Evolutionary conservation across 2,329 filamentous ascomycete species (phyloP), one percentile per base, ranked within the genome.

Genomic region (Nigrospora osmanthi): DNA sequence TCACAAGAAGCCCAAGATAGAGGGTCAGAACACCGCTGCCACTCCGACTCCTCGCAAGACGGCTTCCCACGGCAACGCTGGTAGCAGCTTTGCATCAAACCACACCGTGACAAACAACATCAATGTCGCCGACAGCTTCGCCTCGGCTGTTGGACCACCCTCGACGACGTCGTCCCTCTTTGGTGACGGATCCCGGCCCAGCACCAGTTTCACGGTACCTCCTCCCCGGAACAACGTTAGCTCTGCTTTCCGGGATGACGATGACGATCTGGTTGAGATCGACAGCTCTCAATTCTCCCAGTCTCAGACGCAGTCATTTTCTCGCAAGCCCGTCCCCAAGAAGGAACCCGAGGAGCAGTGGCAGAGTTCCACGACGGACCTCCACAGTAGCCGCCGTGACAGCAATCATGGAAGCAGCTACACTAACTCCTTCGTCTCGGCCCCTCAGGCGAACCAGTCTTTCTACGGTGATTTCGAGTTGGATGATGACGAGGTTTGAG

Each of bases 181-280:
- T 16, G 31, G 38, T 3, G 45, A 47, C 38, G 41, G 35, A 47
- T 49, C 39, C 48, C 51, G 37, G 33, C 48, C 6, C 48, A 49
- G 35, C 31, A 35, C 32, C 37, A 40, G 32, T 10, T 42, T 38
- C 31, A n/a, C 15, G 11, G 19, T 36, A 1, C 9, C 11, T 19
- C 38, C 32, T 34, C 13, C 34, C 31, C 15, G 9, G 19, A 3
- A 15, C 33, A 13, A 16, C 9, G 6, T 35, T 11, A 16, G 33
- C 28, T 13, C 39, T n/a, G 34, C 17, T 19, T 11, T 14, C 30
- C 16, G 28, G n/a, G 16, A 15, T 15, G 36, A 45, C 23, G 43
- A 48, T 16, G 46, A 48, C 37, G 46, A 48, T 13, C 15, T 48
- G 14, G 36, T 48, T 11, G 46, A 45, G 38, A 43, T 43, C 31